Conservation (phyloP, 306 rosid species). For the Cicer cuneatum region DNA sequence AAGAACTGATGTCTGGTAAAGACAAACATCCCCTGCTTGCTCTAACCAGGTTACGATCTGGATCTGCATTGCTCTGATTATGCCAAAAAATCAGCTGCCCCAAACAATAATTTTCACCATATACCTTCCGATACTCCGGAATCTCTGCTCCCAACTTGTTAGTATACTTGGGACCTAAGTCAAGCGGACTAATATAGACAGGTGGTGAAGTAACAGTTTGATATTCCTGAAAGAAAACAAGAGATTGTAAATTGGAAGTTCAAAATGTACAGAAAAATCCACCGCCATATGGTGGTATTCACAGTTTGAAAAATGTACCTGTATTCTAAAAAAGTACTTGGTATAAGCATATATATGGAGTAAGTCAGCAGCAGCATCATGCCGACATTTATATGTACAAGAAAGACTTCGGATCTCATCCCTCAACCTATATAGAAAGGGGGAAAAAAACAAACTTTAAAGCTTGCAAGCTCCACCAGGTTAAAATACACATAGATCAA, state of each 20-base stretch:
- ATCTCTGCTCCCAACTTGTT: constrained; percentile 79
- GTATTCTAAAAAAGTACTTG: constrained; percentile 84
- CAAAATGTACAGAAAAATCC: constrained; percentile 11
- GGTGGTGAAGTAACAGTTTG: constrained; percentile 88
- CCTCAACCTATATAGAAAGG: constrained; percentile 73
- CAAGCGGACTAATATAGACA: constrained; percentile 97
- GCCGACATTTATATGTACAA: constrained; percentile 95
- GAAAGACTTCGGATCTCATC: constrained; percentile 88
- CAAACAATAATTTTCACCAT: constrained; percentile 92
- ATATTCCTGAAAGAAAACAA: constrained; percentile 68
- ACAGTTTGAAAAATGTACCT: constrained; percentile 54
- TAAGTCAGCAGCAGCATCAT: constrained; percentile 99
- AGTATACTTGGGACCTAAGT: constrained; percentile 90
- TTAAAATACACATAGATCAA: constrained; percentile 31
- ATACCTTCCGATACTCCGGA: constrained; percentile 85
- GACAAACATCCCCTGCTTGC: constrained; percentile 88
- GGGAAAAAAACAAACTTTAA: constrained; percentile 27
- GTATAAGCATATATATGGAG: constrained; percentile 94
- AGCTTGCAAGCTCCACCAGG: constrained; percentile 22
- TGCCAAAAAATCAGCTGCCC: constrained; percentile 98
- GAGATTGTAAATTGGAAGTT: constrained; percentile 28
- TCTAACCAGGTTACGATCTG: constrained; percentile 74
- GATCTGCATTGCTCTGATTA: constrained; percentile 84
- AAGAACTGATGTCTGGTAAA: constrained; percentile 87
- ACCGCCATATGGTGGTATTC: constrained; percentile 10